Percentiles rank a stretch among this genome's conserved stretches.
These are phyloP conservation scores for Phlegmacium glaucopus DNA, from an alignment of 768 basidiomycete species.

Conservation along the genomic window DNA sequence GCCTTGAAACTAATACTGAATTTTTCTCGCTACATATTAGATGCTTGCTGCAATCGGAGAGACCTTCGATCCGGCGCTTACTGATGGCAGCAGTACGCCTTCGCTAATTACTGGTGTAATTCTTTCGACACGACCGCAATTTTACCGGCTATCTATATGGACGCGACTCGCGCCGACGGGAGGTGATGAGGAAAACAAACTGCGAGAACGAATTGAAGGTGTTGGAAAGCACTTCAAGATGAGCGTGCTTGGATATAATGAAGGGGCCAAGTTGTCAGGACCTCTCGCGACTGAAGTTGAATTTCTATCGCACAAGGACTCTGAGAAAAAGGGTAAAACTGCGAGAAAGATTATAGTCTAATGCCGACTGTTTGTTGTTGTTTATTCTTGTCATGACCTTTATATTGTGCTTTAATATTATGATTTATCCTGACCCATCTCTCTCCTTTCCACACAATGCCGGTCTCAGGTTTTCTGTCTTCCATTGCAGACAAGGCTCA, in stretches of 20 bases:
- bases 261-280: constrained; percentile 70
- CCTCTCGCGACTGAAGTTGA: constrained; percentile 95
- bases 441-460: constrained; percentile 36
- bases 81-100: constrained; percentile 41
- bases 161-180: constrained; percentile 75
- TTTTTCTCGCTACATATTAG: constrained; percentile 36
- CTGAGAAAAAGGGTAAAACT: constrained; percentile 91
- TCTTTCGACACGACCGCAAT: constrained; percentile 89
- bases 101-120: constrained; percentile 91
- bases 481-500: constrained; percentile 78
- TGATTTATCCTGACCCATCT: constrained; percentile 4
- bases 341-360: constrained; percentile 77
- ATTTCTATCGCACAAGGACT: constrained; percentile 92
- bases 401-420: constrained; percentile 13
- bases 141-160: constrained; percentile 98
- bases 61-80: constrained; percentile 84
- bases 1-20: constrained; percentile 4
- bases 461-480: constrained; percentile 59
- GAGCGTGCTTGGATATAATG: constrained; percentile 77
- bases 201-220: constrained; percentile 78
- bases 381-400: constrained; percentile 28
- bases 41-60: constrained; percentile 99
- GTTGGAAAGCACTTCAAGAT: constrained; percentile 92
- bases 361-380: constrained; percentile 24
- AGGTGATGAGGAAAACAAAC: constrained; percentile 41